A percentile compares a stretch with the other conserved stretches of the same genome.
Conservation (phyloP, 2,329 filamentous ascomycete species). For the Arthrobotrys megalospora region DNA sequence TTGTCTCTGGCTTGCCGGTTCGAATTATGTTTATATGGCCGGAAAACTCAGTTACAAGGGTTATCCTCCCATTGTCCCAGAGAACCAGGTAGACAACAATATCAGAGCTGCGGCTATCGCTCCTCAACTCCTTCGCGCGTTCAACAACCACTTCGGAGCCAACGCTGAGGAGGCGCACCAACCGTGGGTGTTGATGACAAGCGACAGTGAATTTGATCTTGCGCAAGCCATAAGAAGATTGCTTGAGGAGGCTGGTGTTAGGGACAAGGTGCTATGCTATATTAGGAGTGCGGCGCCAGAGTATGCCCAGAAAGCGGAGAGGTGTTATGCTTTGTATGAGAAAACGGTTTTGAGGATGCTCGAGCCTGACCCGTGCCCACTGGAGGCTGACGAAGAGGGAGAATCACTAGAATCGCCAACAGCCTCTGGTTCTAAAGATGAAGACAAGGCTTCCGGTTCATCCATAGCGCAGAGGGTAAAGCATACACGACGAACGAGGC, state of each 20-base stretch:
- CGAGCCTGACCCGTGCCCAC: too few species aligned
- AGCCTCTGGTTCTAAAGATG: neutral
- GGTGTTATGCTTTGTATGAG: constrained; percentile 14
- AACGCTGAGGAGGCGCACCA: neutral
- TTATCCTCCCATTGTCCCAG: neutral
- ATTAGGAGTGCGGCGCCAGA: neutral
- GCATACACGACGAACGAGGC: neutral
- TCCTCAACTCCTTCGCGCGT: constrained; percentile 12
- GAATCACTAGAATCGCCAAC: neutral
- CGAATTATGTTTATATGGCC: constrained; percentile 35
- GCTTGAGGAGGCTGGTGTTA: constrained; percentile 11
- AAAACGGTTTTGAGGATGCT: neutral
- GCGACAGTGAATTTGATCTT: neutral
- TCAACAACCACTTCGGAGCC: constrained; percentile 10
- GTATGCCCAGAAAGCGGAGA: constrained; percentile 21
- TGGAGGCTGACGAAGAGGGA: neutral
- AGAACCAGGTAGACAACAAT: neutral
- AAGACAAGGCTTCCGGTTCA: too few species aligned
- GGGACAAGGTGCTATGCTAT: neutral
- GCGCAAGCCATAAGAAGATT: neutral
- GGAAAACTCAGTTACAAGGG: constrained; percentile 22
- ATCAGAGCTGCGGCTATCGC: constrained; percentile 5
- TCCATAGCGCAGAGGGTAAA: neutral
- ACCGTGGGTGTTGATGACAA: constrained; percentile 27
- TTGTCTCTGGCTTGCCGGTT: constrained; percentile 16